Evolutionary conservation across 1,284 basidiomycete genomes (phyloP), one percentile per base, ranked within the genome.

Genomic region (Ganoderma meredithae): DNA sequence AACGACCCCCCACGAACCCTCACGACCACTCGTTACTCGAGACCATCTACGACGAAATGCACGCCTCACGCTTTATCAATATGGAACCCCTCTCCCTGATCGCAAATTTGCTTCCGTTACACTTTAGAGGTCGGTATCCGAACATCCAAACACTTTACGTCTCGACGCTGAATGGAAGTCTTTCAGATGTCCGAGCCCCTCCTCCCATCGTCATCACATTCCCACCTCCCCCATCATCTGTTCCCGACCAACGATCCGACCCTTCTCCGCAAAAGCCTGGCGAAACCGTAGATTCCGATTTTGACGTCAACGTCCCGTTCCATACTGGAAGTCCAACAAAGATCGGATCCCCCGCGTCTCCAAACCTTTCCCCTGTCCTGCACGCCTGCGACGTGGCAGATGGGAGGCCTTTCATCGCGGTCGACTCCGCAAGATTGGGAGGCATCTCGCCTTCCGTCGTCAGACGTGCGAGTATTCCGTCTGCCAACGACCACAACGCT

Each of bases 21-120:
- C 82, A 88, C n/a, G 89, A 93, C 71, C 91, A 93, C 75, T 83
- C 84, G 0, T 71, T 90, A 22, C 80, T 93, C 27, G 86, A 90
- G 71, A 78, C 79, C 58, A 88, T 91, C n/a, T 92, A 91, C 79
- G 82, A 80, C 41, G 87, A 90, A 72, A 89, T 90, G 86, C 88
- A 91, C 47, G 84, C 84, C 3, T 81, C 85, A 8, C 79, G 89
- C 41, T 92, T 90, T 72, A 88, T 93, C 73, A 92, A 92, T 74
- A 77, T 86, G 1, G 79, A 85, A 27, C 90, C 90, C 0, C 75
- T 91, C 19, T 87, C 89, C 1, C 70, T 92, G 44, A 76, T 93
- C 60, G 80, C 83, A n/a, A 89, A 88, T 71, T 80, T 82, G 4
- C 76, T 92, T 19, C 82, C 84, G 15, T 72, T 86, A 63, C 85